Conservation (phyloP, 2,329 filamentous ascomycete species). For the Leptographium flavum region DNA sequence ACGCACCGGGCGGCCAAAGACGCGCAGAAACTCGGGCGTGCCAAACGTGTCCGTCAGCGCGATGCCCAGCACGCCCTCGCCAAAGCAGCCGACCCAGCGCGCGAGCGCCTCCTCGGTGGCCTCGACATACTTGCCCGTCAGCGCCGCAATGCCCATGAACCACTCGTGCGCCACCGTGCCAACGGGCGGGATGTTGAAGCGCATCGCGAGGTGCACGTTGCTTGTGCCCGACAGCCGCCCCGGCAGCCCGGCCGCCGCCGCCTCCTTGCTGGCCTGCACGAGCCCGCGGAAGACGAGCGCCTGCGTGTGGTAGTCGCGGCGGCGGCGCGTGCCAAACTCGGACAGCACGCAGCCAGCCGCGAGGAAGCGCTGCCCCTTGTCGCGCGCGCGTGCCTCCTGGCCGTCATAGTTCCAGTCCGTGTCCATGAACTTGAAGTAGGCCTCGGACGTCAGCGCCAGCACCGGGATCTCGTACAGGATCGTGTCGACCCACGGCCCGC, state of each 20-base stretch:
- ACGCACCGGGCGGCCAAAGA: conserved; percentile 56
- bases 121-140: conserved; percentile 68
- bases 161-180: conserved; percentile 92
- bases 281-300: conserved; percentile 81
- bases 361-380: conserved; percentile 66
- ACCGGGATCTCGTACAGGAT: conserved; percentile 97
- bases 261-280: conserved; percentile 62
- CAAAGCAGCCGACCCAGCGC: conserved; percentile 88
- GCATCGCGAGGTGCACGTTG: conserved; percentile 95
- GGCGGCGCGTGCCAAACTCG: conserved; percentile 81
- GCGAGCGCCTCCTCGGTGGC: conserved; percentile 74
- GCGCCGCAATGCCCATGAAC: conserved; percentile 97
- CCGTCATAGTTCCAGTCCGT: conserved; percentile 79
- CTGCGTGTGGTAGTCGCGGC: conserved; percentile 90
- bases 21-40: conserved; percentile 72
- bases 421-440: conserved; percentile 95
- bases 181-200: conserved; percentile 69
- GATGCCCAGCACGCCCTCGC: conserved; percentile 68
- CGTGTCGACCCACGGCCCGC: conserved; percentile 81
- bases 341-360: conserved; percentile 78
- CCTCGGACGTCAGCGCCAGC: conserved; percentile 80
- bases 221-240: conserved; percentile 80
- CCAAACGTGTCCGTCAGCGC: conserved; percentile 95
- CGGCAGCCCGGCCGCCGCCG: conserved; percentile 43
- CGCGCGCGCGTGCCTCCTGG: conserved; percentile 72